These are phyloP conservation scores for Hippophae gyantsensis DNA, from an alignment of 306 rosid species.

Conservation along the genomic window DNA sequence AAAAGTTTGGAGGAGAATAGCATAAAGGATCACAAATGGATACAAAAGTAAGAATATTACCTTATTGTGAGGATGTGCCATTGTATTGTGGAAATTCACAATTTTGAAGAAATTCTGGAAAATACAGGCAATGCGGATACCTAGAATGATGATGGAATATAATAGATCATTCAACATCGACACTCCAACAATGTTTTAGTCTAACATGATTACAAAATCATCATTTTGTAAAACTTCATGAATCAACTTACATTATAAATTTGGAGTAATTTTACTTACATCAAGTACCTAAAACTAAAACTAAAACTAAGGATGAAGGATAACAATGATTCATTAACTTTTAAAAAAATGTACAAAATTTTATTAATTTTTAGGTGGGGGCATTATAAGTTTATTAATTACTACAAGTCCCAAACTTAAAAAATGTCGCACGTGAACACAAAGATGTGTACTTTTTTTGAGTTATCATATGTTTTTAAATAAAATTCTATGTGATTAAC, in stretches of 20 bases:
- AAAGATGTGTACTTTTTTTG: no score
- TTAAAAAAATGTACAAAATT: no score
- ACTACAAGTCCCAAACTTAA: no score
- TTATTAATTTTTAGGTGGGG: no score
- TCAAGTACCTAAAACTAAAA: no score
- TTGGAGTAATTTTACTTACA: constrained; percentile 10
- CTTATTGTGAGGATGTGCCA: constrained; percentile 95
- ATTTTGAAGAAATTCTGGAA: constrained; percentile 85
- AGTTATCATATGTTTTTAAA: no score
- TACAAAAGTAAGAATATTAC: constrained; percentile 20
- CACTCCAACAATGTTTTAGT: not conserved
- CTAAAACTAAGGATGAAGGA: no score
- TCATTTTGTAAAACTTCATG: constrained; percentile 6
- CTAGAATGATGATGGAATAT: constrained; percentile 27
- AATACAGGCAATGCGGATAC: constrained; percentile 93
- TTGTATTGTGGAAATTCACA: constrained; percentile 78
- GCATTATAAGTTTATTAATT: no score
- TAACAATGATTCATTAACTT: no score
- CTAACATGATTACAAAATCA: not conserved
- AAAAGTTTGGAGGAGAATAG: not conserved
- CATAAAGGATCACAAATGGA: not conserved
- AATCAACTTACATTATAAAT: constrained; percentile 64
- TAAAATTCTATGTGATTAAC: no score
- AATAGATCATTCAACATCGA: no score
- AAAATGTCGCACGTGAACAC: no score